Conservation (phyloP, 208 protist species). For the Trypanosoma scelopori region DNA sequence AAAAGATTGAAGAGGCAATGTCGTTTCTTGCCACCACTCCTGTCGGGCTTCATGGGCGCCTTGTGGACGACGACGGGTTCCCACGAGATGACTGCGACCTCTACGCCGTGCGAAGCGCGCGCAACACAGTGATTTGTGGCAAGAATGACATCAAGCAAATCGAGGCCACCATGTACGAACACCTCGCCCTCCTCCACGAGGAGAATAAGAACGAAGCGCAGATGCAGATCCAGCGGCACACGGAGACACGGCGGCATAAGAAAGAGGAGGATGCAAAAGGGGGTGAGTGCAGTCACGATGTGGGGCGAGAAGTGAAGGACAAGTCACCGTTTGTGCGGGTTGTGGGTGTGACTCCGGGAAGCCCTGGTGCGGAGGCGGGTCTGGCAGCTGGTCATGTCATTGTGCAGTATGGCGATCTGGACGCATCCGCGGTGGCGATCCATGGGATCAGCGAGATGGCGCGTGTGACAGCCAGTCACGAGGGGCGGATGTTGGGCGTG, state of each 20-base stretch:
- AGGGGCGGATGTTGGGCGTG: slow-evolving; percentile 52
- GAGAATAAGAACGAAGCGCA: slow-evolving; percentile 45
- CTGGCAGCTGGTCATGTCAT: slow-evolving; percentile 45
- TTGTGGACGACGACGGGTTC: slow-evolving; percentile 81
- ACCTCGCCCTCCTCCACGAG: slow-evolving; percentile 59
- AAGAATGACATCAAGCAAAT: slow-evolving; percentile 68
- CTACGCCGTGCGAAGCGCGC: slow-evolving; percentile 74
- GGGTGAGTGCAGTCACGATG: slow-evolving; percentile 15
- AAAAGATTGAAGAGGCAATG: slow-evolving; percentile 52
- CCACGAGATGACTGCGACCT: slow-evolving; percentile 82
- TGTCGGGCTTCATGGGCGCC: slow-evolving; percentile 53
- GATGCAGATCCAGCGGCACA: slow-evolving; percentile 5
- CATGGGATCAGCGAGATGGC: slow-evolving; percentile 42
- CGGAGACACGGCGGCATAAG: too few species aligned
- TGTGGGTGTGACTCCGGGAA: slow-evolving; percentile 36
- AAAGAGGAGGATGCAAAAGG: slow-evolving; percentile 32
- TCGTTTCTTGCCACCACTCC: slow-evolving; percentile 63
- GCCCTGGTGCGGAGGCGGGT: slow-evolving; percentile 61
- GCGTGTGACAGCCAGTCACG: slow-evolving; percentile 35
- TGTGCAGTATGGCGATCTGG: slow-evolving; percentile 64
- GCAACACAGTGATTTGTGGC: slow-evolving; percentile 61
- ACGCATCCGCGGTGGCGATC: slow-evolving; percentile 30
- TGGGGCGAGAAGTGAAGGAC: slow-evolving; percentile 6
- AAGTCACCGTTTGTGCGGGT: slow-evolving; percentile 53
- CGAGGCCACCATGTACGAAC: slow-evolving; percentile 49